These are phyloP conservation scores for Stemphylium lycopersici DNA, from an alignment of 2,329 filamentous ascomycete genomes.

Conservation along the genomic window DNA sequence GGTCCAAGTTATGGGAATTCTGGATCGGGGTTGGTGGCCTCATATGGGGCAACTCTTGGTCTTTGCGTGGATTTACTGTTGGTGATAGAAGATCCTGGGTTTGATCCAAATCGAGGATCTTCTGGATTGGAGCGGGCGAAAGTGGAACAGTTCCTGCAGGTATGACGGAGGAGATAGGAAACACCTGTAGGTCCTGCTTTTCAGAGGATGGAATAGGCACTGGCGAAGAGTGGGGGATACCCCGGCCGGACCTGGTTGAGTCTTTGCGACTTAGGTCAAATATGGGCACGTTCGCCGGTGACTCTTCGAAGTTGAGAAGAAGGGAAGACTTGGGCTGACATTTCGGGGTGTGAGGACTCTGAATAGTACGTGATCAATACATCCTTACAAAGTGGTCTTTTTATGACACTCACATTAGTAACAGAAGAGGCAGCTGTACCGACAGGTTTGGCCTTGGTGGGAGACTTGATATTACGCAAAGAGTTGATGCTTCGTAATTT, in stretches of 20 bases:
- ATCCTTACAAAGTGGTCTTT: background rate
- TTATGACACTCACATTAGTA: background rate
- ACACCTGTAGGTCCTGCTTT: conserved; percentile 1
- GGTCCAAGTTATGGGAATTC: conserved; percentile 23
- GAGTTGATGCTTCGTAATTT: conserved; percentile 36
- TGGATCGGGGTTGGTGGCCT: conserved; percentile 32
- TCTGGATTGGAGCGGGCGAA: conserved; percentile 38
- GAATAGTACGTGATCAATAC: background rate
- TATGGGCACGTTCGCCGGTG: conserved; percentile 30
- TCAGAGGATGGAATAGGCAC: conserved; percentile 32
- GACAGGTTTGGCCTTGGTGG: conserved; percentile 23
- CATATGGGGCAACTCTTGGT: background rate
- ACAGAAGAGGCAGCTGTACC: conserved; percentile 5
- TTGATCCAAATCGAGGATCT: conserved; percentile 24
- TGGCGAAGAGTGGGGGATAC: conserved; percentile 37
- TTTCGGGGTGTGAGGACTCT: conserved; percentile 24
- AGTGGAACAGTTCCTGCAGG: conserved; percentile 34
- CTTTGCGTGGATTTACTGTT: background rate
- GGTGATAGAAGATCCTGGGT: conserved; percentile 6
- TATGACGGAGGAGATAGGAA: conserved; percentile 12
- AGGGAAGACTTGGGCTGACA: conserved; percentile 26
- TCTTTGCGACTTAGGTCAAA: conserved; percentile 26
- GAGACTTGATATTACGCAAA: conserved; percentile 30
- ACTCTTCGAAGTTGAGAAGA: conserved; percentile 34
- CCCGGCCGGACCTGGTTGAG: conserved; percentile 22